Conservation (phyloP, 23 red algal genomes). For the Chondrus crispus region DNA sequence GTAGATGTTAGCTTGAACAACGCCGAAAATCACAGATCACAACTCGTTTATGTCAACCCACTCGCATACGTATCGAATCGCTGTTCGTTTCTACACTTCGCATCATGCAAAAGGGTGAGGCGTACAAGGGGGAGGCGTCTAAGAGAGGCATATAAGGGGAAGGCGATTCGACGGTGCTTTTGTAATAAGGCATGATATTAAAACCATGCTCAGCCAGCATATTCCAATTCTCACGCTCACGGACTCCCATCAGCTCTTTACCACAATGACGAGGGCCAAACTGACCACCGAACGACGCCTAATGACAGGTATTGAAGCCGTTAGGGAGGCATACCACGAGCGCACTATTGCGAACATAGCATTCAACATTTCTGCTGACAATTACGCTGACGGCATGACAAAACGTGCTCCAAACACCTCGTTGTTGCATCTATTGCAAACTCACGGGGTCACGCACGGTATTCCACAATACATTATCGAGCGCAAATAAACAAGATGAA, state of each 20-base stretch:
- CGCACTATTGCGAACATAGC: background rate
- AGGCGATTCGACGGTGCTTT: background rate
- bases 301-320: background rate
- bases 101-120: too few relatives aligned
- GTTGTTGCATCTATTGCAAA: background rate
- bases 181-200: background rate
- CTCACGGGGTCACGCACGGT: background rate
- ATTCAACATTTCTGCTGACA: background rate
- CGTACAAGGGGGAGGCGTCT: too few relatives aligned
- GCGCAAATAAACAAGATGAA: too few relatives aligned
- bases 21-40: too few relatives aligned
- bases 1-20: too few relatives aligned
- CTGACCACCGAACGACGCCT: constrained; percentile 20
- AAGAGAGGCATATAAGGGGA: too few relatives aligned
- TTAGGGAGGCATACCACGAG: background rate
- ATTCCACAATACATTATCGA: too few relatives aligned
- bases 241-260: constrained; percentile 33
- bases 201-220: background rate
- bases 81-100: too few relatives aligned
- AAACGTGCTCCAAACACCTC: background rate
- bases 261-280: background rate
- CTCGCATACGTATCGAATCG: too few relatives aligned
- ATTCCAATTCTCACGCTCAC: background rate
- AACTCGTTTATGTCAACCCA: too few relatives aligned
- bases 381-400: constrained; percentile 20